Conservation (phyloP, 768 basidiomycete genomes). For the Collybia nuda region DNA sequence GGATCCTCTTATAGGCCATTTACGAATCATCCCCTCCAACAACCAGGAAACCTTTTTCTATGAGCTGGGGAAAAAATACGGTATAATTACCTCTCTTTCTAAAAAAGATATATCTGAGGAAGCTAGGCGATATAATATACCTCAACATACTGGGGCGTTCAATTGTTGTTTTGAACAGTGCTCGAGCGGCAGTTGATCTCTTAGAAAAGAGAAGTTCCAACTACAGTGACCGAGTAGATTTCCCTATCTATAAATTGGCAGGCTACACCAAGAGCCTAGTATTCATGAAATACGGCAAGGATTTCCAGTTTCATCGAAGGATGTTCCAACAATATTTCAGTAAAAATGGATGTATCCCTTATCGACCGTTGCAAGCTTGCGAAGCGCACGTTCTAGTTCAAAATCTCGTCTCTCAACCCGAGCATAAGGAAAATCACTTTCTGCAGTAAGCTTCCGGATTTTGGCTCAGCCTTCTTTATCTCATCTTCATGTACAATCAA, state of each 20-base stretch:
- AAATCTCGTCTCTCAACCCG: constrained; percentile 11
- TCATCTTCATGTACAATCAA: background rate
- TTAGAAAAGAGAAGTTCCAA: constrained; percentile 14
- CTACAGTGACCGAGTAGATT: constrained; percentile 8
- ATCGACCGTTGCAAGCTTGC: constrained; percentile 8
- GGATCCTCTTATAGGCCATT: constrained; percentile 28
- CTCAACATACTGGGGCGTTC: constrained; percentile 23
- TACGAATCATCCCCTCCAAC: constrained; percentile 15
- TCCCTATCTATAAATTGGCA: background rate
- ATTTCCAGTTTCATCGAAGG: constrained; percentile 12
- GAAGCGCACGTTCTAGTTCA: constrained; percentile 17
- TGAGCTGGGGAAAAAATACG: constrained; percentile 21
- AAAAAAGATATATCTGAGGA: background rate
- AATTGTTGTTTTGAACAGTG: constrained; percentile 17
- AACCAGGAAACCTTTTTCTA: constrained; percentile 17
- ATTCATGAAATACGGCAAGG: constrained; percentile 13
- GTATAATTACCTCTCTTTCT: constrained; percentile 5
- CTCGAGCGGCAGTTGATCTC: constrained; percentile 16
- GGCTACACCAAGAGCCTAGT: constrained; percentile 2
- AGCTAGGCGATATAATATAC: constrained; percentile 15
- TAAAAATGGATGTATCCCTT: constrained; percentile 5
- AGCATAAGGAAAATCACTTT: constrained; percentile 15
- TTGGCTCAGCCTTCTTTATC: background rate
- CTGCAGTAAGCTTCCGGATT: constrained; percentile 2
- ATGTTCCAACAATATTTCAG: constrained; percentile 11